Evolutionary conservation across 176 grass and related monocot genomes (phyloP), one percentile per base, ranked within the genome.

Genomic region (Pontederia crassipes): DNA sequence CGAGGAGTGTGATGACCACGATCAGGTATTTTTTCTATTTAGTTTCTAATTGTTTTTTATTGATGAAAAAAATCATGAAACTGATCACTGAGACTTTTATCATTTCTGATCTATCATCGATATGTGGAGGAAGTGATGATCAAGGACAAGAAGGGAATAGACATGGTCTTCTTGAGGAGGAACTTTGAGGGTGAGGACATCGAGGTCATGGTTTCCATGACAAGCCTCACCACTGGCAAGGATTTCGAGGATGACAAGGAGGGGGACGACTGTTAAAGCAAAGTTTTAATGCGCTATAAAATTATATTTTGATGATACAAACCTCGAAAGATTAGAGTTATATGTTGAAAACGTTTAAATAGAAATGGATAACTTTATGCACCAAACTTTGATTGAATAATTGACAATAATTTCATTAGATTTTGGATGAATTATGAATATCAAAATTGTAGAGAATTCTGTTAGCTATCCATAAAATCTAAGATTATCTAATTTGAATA

Each of bases 61-160:
- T 24, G 10, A 12, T 50, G 2, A 10, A 51, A 10, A 45, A 47
- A 6, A 5, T 24, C 12, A 14, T 45, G 9, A 15, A 15, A 20
- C 55, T 4, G 28, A 72, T 82, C 28, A 72, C 57, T 27, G 46
- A 54, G 62, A 27, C 12, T 16, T 35, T 11, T 51, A 28, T 40
- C 11, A 54, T 8, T 14, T 64, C 17, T 59, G 9, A 26, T 69
- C 7, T 0, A 61, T 18, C n/a, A 48, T 67, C 46, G 73, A 62
- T 76, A 90, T 82, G 79, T 83, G 12, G 81, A 98, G 52, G 81
- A 88, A 61, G 71, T 83, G 53, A 73, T 89, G 68, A 89, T 98
- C 62, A 32, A 17, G 1, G 87, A 98, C 50, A 69, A 79, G 6
- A 83, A 86, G 68, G 87, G 84, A 16, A 72, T 58, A 15, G 86